Base-by-base conservation (phyloP, 2,329 filamentous ascomycete species). In the Ceratocystis alfenasii region DNA sequence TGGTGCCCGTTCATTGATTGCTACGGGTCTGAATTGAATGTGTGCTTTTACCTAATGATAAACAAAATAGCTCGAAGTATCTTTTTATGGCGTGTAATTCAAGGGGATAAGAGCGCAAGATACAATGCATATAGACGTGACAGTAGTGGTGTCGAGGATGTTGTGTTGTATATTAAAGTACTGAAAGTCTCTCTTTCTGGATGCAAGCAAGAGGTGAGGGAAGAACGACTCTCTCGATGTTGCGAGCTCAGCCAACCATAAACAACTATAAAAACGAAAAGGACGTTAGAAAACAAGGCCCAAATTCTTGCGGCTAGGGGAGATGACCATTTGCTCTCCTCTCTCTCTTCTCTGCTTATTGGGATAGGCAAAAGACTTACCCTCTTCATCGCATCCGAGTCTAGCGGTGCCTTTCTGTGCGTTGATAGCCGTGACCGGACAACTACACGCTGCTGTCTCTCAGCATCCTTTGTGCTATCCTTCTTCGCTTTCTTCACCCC, bases 301-400 rank as follows among this genome's bases (percentile, higher is more conserved):
- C 36, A 15, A 12, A 12, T 15, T 41, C 36, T 15, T 41, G 12
- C 36, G 12, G 12, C 36, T 10, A 5, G 41, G 41, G 12, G 17
- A 61, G 30, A 36, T 36, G 46, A 22, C 46, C 17, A 2, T 48
- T 4, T 22, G 17, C 46, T 22, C 46, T 22, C 45, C 45, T 17
- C 45, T 20, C 45, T 8, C 17, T 15, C 17, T 41, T 12, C 36
- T 41, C 36, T 15, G 36, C 36, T 12, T 4, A 5, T 12, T 41
- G 36, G 30, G 10, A 1, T 17, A 57, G 22, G 33, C 48, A 53
- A 28, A 22, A 28, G 30, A 64, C 63, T 65, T 36, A 65, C 64
- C 55, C 50, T 60, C 60, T 67, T 67, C 63, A 67, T 63, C 10
- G 66, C 66, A 50, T 65, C 63, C 28, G 63, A 63, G 65, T 67